A percentile compares a stretch with the other conserved stretches of the same genome.
Conservation (phyloP, 2,329 filamentous ascomycete species). For the Ceratocystis eucalypticola region DNA sequence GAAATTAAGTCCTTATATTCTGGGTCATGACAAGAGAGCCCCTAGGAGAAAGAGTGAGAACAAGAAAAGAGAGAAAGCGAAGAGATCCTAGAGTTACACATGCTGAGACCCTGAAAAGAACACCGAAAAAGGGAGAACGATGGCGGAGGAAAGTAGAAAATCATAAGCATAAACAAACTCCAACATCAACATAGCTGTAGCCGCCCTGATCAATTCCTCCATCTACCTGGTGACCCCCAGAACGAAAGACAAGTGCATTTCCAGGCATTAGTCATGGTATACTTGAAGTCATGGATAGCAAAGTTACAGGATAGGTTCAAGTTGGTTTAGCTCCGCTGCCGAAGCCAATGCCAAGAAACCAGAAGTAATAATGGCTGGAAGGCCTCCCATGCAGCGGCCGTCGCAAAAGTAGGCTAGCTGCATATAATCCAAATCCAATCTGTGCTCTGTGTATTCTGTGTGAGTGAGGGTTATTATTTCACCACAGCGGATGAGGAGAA, state of each 20-base stretch:
- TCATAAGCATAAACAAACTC: neutral
- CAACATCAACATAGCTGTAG: neutral
- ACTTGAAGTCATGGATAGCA: neutral
- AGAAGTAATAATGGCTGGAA: conserved; percentile 2
- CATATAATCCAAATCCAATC: neutral
- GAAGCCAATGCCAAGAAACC: conserved; percentile 8
- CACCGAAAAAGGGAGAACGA: neutral
- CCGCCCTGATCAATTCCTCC: neutral
- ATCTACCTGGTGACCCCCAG: neutral
- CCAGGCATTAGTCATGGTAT: neutral
- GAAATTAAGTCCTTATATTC: too few relatives aligned
- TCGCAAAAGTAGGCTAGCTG: neutral
- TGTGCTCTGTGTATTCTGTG: neutral
- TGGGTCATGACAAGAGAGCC: neutral
- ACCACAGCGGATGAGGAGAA: too few relatives aligned
- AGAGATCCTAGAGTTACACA: neutral
- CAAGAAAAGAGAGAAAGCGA: neutral
- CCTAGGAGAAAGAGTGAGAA: neutral
- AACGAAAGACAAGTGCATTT: neutral
- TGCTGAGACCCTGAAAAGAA: neutral
- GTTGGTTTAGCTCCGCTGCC: neutral
- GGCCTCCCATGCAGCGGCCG: conserved; percentile 15
- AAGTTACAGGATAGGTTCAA: neutral
- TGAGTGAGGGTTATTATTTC: neutral
- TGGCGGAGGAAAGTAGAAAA: neutral